A percentile compares a stretch with the other conserved stretches of the same genome.
phyloP scores from a whole-genome alignment of 345 rosid species.

The Sonneratia alba region DNA sequence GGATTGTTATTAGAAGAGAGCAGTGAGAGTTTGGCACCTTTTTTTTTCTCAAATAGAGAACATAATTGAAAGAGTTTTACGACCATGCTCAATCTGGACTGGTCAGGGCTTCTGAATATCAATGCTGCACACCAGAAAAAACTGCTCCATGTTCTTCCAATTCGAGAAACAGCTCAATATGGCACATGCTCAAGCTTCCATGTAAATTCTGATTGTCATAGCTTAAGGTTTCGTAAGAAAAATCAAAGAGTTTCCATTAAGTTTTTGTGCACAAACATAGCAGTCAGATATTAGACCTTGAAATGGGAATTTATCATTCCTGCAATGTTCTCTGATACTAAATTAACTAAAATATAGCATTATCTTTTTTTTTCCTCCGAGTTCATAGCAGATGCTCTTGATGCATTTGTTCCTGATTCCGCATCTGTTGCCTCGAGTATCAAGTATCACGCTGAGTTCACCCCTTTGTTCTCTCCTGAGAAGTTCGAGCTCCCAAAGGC shows the following conservation, averaged over 20 bases:
- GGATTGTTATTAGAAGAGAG: not conserved
- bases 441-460: conserved; percentile 47
- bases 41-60: too few species aligned
- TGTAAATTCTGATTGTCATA: not conserved
- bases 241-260: not conserved
- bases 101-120: too few species aligned
- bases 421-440: conserved; percentile 36
- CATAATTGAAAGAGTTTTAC: too few species aligned
- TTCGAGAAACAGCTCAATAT: not conserved
- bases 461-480: conserved; percentile 42
- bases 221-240: not conserved
- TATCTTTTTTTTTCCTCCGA: not conserved
- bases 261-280: too few species aligned
- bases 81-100: too few species aligned
- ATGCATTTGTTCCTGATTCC: conserved; percentile 24
- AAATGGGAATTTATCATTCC: not conserved
- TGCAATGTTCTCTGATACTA: not conserved
- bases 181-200: not conserved
- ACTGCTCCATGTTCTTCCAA: not conserved
- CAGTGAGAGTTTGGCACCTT: not conserved
- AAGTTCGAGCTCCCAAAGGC: conserved; percentile 47
- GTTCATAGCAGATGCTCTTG: conserved; percentile 23
- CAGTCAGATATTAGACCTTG: too few species aligned
- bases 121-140: too few species aligned
- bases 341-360: not conserved